phyloP scores from a whole-genome alignment of 2,329 filamentous ascomycete genomes.

The Rugonectria rugulosa region DNA sequence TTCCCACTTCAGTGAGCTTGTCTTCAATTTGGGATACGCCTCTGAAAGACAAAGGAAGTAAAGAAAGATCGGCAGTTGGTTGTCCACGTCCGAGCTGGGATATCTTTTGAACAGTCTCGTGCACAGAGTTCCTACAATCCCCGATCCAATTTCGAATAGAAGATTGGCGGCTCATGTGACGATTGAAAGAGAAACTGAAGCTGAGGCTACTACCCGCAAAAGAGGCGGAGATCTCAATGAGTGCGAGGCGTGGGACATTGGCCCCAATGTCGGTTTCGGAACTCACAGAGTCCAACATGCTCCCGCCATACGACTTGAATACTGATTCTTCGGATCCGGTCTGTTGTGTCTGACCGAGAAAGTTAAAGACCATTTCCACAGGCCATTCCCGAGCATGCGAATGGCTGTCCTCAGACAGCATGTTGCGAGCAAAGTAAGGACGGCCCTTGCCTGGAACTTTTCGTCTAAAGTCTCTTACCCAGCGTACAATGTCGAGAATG shows the following conservation, averaged over 20 bases:
- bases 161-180: constrained; percentile 11
- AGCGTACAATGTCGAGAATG: constrained; percentile 26
- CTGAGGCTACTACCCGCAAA: neutral
- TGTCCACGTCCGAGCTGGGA: neutral
- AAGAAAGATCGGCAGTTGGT: constrained; percentile 1
- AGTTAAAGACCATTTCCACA: constrained; percentile 31
- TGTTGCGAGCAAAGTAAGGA: constrained; percentile 25
- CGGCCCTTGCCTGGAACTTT: constrained; percentile 33
- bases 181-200: constrained; percentile 24
- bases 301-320: constrained; percentile 10
- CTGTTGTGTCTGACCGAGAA: constrained; percentile 24
- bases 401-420: neutral
- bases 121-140: neutral
- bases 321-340: neutral
- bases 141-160: neutral
- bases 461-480: constrained; percentile 33
- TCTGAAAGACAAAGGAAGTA: constrained; percentile 19
- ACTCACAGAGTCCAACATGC: constrained; percentile 14
- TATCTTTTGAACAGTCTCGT: neutral
- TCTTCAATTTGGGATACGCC: neutral
- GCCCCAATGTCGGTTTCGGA: constrained; percentile 20
- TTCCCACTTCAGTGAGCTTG: neutral
- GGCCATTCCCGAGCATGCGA: constrained; percentile 8
- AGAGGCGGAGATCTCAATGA: constrained; percentile 28
- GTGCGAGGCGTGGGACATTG: constrained; percentile 23